Conservation (phyloP, 2,329 filamentous ascomycete species). For the Aspergillus sp. region DNA sequence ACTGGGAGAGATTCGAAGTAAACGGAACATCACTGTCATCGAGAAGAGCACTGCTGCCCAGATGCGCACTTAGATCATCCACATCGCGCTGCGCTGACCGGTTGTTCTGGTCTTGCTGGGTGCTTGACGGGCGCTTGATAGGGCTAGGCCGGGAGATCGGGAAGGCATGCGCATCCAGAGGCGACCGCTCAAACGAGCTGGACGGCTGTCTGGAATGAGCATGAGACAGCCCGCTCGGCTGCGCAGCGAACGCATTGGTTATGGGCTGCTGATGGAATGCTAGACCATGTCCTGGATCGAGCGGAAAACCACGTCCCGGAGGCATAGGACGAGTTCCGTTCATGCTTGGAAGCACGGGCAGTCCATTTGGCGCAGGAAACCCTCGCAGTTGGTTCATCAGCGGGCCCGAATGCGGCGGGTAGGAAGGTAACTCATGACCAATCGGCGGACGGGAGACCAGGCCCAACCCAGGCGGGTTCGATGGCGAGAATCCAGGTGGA, state of each 20-base stretch:
- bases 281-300: constrained; percentile 49
- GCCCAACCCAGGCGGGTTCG: constrained; percentile 57
- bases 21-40: constrained; percentile 72
- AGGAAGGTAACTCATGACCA: constrained; percentile 57
- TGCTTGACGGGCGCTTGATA: constrained; percentile 83
- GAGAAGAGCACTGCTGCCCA: constrained; percentile 88
- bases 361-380: constrained; percentile 53
- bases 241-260: constrained; percentile 35
- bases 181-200: constrained; percentile 59
- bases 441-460: constrained; percentile 56
- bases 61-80: constrained; percentile 73
- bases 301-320: constrained; percentile 57
- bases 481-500: constrained; percentile 54
- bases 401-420: constrained; percentile 53
- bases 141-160: constrained; percentile 81
- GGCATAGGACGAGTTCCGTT: constrained; percentile 62
- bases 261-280: constrained; percentile 50
- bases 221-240: constrained; percentile 47
- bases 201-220: constrained; percentile 77
- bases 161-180: constrained; percentile 64
- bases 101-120: constrained; percentile 53
- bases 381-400: constrained; percentile 59
- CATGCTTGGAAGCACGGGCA: constrained; percentile 61
- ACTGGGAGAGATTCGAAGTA: constrained; percentile 48
- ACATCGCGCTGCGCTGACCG: constrained; percentile 57